Conservation (phyloP, 371 early-diverging fungal species). For the Mucor ambiguus region DNA sequence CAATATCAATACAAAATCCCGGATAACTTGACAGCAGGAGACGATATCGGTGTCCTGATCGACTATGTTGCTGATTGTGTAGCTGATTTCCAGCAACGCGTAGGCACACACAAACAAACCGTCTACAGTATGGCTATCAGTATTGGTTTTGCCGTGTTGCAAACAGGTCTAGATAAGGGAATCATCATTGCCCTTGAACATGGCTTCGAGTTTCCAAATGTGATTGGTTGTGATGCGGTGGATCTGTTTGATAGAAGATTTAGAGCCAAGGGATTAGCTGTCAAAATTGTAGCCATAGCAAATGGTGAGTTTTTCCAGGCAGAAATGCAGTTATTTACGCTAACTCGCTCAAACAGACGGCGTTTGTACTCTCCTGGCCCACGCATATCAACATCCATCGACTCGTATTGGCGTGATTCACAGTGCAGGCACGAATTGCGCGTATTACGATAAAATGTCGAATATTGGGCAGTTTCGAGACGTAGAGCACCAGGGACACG, state of each 20-base stretch:
- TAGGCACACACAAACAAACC: conserved; percentile 21
- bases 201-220: conserved; percentile 50
- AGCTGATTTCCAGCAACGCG: conserved; percentile 44
- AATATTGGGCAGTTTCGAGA: conserved; percentile 31
- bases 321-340: not conserved
- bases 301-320: conserved; percentile 32
- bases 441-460: conserved; percentile 65
- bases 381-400: conserved; percentile 83
- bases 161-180: conserved; percentile 46
- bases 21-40: conserved; percentile 73
- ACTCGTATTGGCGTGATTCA: conserved; percentile 90
- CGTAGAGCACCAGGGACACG: conserved; percentile 17
- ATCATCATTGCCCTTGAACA: conserved; percentile 47
- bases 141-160: conserved; percentile 48
- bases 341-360: conserved; percentile 60
- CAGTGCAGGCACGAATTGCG: conserved; percentile 95
- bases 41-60: conserved; percentile 37
- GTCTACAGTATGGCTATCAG: conserved; percentile 46
- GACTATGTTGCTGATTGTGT: conserved; percentile 53
- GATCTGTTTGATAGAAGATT: conserved; percentile 41
- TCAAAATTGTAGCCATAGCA: conserved; percentile 52
- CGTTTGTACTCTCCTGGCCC: conserved; percentile 89
- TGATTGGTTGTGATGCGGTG: conserved; percentile 43
- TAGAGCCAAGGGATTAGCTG: conserved; percentile 39
- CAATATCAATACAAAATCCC: conserved; percentile 79